Evolutionary conservation across 768 basidiomycete species (phyloP), one percentile per base, ranked within the genome.

Genomic region (Atractiella rhizophila): DNA sequence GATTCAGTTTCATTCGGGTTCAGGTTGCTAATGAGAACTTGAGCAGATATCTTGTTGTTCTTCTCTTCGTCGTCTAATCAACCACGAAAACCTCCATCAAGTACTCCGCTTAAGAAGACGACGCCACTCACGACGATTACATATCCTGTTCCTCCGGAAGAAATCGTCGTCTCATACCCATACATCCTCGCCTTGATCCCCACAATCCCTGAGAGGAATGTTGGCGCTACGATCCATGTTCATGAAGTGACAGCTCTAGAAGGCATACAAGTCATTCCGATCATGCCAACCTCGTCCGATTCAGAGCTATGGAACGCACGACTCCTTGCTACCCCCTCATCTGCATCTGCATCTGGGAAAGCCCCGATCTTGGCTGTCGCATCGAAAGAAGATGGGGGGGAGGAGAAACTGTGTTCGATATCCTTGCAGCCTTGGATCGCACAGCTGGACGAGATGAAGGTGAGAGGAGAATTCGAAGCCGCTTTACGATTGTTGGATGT

Each of bases 61-160:
- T 77, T 41, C 57, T 85, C 43, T 70, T 69, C 10, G 45, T 60
- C 5, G 69, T 74, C 46, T 74, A 68, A 0, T 72, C 67, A 48
- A 27, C 56, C 63, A 7, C 65, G 68, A 0, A 62, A 68, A 28
- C 49, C 60, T 2, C 51, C 59, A 8, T 61, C 19, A 15, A 10
- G 8, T 25, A 24, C 20, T 18, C 26, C 12, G 12, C 26, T 18
- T 9, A 8, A 10, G 3, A 2, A 35, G 10, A 5, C 24, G 2
- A 15, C 35, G 8, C 12, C 26, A 3, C 15, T 32, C 1, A 15
- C 42, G 2, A 21, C 25, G 1, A 66, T 86, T 13, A 68, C 69
- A 45, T 85, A 79, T 76, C 69, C 73, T 2, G 66, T 68, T n/a
- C 66, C 73, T 35, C 80, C 79, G 19, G 81, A 86, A 52, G 83